phyloP scores from a whole-genome alignment of 768 basidiomycete species.

The Suillus occidentalis region DNA sequence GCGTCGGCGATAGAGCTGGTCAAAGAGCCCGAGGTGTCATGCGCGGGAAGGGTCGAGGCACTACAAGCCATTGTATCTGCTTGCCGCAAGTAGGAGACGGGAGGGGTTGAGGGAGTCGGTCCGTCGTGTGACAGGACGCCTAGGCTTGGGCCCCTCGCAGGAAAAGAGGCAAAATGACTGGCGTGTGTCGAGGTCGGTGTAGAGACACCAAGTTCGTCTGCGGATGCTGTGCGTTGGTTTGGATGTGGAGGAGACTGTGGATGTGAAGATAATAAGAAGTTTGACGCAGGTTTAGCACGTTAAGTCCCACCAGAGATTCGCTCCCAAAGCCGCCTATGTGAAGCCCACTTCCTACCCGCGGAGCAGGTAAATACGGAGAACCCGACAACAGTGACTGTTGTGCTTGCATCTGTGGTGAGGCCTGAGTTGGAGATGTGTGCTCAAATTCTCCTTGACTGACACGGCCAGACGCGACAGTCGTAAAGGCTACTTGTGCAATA shows the following conservation, averaged over 20 bases:
- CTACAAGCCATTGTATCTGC: neutral
- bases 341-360: conserved; percentile 34
- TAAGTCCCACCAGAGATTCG: conserved; percentile 1
- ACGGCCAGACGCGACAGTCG: conserved; percentile 35
- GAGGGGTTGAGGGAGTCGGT: conserved; percentile 17
- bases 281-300: conserved; percentile 16
- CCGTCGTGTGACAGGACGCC: conserved; percentile 31
- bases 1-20: conserved; percentile 41
- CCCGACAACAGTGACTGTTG: neutral
- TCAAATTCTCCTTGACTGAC: conserved; percentile 9
- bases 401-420: conserved; percentile 5
- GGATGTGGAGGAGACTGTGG: conserved; percentile 16
- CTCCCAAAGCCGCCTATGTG: conserved; percentile 20
- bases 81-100: conserved; percentile 17
- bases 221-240: conserved; percentile 20
- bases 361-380: conserved; percentile 29
- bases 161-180: conserved; percentile 66
- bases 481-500: conserved; percentile 53
- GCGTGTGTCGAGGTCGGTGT: conserved; percentile 3
- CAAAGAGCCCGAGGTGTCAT: conserved; percentile 26
- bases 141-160: conserved; percentile 37
- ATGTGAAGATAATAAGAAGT: conserved; percentile 10
- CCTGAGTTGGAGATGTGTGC: conserved; percentile 12
- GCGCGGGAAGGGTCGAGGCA: conserved; percentile 10
- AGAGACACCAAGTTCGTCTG: conserved; percentile 27